Percentiles rank a stretch among this genome's conserved stretches.
These are phyloP conservation scores for Gossypium turneri DNA, from an alignment of 345 rosid species.

Conservation along the genomic window DNA sequence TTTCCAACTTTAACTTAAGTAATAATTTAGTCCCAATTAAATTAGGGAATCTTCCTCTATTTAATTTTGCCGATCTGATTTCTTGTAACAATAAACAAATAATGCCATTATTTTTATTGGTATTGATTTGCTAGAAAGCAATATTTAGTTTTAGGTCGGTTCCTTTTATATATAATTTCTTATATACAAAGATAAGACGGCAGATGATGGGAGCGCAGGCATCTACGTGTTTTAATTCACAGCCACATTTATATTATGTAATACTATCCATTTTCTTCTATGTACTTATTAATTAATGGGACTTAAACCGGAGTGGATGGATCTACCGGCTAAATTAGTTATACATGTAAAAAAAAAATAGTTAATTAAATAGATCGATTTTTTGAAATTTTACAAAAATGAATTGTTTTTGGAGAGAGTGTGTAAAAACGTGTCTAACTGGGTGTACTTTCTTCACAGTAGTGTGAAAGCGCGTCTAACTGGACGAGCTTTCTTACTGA, in stretches of 20 bases:
- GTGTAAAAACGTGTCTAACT: rapidly evolving
- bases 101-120: neutral
- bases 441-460: rapidly evolving
- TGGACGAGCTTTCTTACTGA: no score
- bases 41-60: no score
- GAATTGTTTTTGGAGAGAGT: rapidly evolving
- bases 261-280: no score
- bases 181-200: neutral
- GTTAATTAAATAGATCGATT: no score
- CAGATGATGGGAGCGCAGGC: neutral
- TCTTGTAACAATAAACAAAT: neutral
- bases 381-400: no score
- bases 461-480: rapidly evolving
- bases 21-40: neutral
- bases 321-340: no score
- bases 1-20: neutral
- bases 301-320: no score
- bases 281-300: no score
- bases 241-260: neutral
- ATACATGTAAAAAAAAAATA: no score
- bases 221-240: neutral
- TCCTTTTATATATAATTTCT: neutral
- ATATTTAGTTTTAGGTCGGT: neutral
- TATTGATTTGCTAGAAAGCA: neutral
- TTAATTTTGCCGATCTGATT: neutral